Evolutionary conservation across 2,329 filamentous ascomycete species (phyloP), one percentile per base, ranked within the genome.

Genomic region (Colletotrichum cereale): DNA sequence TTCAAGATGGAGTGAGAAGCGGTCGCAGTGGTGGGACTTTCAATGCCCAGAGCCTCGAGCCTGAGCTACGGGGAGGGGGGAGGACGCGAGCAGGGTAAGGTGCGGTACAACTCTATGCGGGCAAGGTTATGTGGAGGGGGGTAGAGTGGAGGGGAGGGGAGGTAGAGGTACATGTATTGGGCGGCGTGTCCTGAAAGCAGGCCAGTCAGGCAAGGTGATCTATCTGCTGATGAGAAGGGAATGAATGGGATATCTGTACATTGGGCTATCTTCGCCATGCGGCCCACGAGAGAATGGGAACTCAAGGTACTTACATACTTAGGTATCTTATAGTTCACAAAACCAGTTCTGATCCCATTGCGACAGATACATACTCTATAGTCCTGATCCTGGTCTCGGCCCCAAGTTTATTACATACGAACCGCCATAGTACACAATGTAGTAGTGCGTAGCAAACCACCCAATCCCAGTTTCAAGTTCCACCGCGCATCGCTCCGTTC

Each of bases 1-100:
- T 79, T 79, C 77, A 79, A 76, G 74, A 77, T 77, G 73, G 50
- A 72, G 31, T 40, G 50, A 57, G 66, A 61, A 60, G 53, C 67
- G 70, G 70, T 72, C 67, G 62, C 70, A 71, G 70, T 57, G 48
- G 67, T 72, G 70, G 55, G 62, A 71, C 66, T 62, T 40, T 72
- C 61, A 72, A 70, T 72, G 65, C 69, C 60, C 65, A 26, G 53
- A 47, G 47, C 58, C 65, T 53, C 47, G 47, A 71, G 55, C 56
- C 58, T 58, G 40, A 66, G 55, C 29, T 38, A n/a, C 31, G 24
- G 55, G 56, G 47, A 40, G 47, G 66, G 52, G 60, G n/a, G 58
- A 36, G n/a, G 36, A 24, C 12, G 44, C 12, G 24, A 53, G 58
- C 58, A 56, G 67, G 50, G 57, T 42, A 67, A 67, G 64, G 57